phyloP scores from a whole-genome alignment of 805 yeast genomes.

The Cyberlindnera euphorbiae region DNA sequence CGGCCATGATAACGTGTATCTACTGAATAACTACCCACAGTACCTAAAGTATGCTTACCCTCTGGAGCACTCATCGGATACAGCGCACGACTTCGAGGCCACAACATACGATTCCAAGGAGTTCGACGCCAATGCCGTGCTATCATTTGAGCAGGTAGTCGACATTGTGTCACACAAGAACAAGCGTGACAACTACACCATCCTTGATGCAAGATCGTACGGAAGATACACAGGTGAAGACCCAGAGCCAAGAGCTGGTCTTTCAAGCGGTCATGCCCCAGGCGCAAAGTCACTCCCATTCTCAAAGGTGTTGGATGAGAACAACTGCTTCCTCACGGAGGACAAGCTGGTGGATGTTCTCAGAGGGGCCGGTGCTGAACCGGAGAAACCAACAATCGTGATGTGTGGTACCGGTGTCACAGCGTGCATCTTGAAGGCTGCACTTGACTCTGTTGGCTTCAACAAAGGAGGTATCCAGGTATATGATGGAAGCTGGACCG shows the following conservation, averaged over 20 bases:
- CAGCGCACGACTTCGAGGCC: constrained; percentile 6
- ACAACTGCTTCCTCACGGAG: constrained; percentile 41
- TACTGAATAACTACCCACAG: constrained; percentile 63
- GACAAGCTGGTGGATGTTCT: constrained; percentile 46
- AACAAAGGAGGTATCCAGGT: constrained; percentile 44
- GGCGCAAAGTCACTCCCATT: constrained; percentile 78
- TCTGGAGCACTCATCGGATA: constrained; percentile 31
- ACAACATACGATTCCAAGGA: constrained; percentile 32
- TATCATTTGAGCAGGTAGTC: constrained; percentile 61
- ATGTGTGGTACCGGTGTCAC: constrained; percentile 98
- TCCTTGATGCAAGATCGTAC: constrained; percentile 78
- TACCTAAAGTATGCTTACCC: constrained; percentile 46
- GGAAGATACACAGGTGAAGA: constrained; percentile 73
- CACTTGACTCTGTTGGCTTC: constrained; percentile 52
- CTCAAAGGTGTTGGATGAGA: constrained; percentile 47
- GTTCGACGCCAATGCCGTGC: constrained; percentile 45
- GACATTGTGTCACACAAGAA: constrained; percentile 48
- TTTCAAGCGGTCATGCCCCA: constrained; percentile 87
- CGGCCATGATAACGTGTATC: constrained; percentile 65
- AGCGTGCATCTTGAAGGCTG: constrained; percentile 81
- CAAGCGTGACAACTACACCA: constrained; percentile 42
- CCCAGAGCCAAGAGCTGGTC: constrained; percentile 87
- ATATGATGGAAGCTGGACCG: constrained; percentile 89
- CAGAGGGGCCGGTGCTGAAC: constrained; percentile 30
- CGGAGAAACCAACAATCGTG: constrained; percentile 64